phyloP scores from a whole-genome alignment of 2,329 filamentous ascomycete genomes.

The Neofusicoccum ribis region DNA sequence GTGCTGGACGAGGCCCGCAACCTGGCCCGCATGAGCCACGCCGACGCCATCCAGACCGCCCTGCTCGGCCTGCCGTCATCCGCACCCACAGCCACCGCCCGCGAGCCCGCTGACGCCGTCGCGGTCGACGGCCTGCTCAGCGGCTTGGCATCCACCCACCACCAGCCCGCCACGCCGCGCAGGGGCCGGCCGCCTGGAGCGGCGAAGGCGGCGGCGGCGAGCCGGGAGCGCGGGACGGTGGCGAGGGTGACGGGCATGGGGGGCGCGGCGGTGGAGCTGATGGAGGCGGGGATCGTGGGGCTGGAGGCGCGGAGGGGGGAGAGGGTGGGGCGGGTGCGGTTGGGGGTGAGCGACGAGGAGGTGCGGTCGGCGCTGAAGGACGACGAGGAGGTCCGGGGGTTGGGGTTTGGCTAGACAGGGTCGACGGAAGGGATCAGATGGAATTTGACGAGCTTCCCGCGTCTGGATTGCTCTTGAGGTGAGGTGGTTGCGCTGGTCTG shows the following conservation, averaged over 20 bases:
- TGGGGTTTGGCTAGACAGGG: constrained; percentile 58
- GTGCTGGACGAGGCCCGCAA: constrained; percentile 82
- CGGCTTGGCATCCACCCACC: constrained; percentile 21
- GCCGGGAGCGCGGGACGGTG: constrained; percentile 35
- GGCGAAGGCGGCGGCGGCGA: constrained; percentile 31
- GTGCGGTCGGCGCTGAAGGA: constrained; percentile 84
- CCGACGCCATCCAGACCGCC: constrained; percentile 61
- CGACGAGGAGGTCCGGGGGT: constrained; percentile 79
- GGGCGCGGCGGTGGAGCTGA: constrained; percentile 75
- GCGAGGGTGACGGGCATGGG: constrained; percentile 63
- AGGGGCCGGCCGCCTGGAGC: constrained; percentile 30
- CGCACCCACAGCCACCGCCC: constrained; percentile 21
- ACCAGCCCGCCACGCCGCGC: not conserved
- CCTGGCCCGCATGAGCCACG: constrained; percentile 62
- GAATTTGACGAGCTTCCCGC: too few species aligned
- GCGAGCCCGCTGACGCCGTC: not conserved
- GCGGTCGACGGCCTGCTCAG: constrained; percentile 21
- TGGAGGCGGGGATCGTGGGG: constrained; percentile 83
- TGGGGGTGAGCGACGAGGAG: constrained; percentile 88
- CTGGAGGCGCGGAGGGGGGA: constrained; percentile 78
- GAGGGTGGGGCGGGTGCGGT: constrained; percentile 79
- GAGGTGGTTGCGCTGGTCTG: too few species aligned
- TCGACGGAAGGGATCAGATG: not conserved
- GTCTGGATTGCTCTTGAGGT: too few species aligned
- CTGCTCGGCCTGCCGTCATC: constrained; percentile 47